phyloP scores from a whole-genome alignment of 129 eudicot species.

The Artemisia argyi region DNA sequence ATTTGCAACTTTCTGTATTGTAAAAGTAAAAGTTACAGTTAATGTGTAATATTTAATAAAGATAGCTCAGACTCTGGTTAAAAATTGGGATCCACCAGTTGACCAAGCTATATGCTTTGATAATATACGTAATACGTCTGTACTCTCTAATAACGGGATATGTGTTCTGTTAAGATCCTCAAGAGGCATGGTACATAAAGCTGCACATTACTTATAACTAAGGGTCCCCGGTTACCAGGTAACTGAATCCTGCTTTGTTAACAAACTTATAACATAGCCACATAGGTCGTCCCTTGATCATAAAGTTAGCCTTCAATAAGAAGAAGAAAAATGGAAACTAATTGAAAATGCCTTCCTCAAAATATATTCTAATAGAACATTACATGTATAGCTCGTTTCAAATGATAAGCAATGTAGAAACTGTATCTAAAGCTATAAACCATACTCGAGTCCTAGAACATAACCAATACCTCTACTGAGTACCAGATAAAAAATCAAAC shows the following conservation, averaged over 20 bases:
- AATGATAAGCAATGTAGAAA: slow-evolving; percentile 24
- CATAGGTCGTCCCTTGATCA: neutral
- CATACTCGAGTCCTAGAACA: slow-evolving; percentile 30
- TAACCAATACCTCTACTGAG: slow-evolving; percentile 20
- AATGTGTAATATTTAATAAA: neutral
- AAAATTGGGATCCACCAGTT: too few relatives aligned
- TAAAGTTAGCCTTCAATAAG: neutral
- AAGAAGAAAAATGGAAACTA: neutral
- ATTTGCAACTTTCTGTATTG: neutral
- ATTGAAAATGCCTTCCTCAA: neutral
- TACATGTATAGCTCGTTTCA: slow-evolving; percentile 31
- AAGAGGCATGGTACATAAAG: neutral
- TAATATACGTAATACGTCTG: too few relatives aligned
- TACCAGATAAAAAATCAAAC: slow-evolving; percentile 10
- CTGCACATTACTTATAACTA: neutral
- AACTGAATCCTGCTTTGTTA: too few relatives aligned
- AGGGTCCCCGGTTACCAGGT: neutral
- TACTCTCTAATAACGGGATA: too few relatives aligned
- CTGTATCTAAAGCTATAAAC: slow-evolving; percentile 37
- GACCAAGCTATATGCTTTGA: too few relatives aligned
- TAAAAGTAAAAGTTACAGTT: neutral
- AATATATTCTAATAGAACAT: slow-evolving; percentile 20
- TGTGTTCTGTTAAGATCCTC: neutral
- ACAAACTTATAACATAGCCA: too few relatives aligned
- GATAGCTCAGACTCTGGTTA: too few relatives aligned